A percentile compares a stretch with the other conserved stretches of the same genome.
Evolutionary conservation across 2,329 filamentous ascomycete genomes (phyloP).

Genomic region (Dothistroma septosporum): DNA sequence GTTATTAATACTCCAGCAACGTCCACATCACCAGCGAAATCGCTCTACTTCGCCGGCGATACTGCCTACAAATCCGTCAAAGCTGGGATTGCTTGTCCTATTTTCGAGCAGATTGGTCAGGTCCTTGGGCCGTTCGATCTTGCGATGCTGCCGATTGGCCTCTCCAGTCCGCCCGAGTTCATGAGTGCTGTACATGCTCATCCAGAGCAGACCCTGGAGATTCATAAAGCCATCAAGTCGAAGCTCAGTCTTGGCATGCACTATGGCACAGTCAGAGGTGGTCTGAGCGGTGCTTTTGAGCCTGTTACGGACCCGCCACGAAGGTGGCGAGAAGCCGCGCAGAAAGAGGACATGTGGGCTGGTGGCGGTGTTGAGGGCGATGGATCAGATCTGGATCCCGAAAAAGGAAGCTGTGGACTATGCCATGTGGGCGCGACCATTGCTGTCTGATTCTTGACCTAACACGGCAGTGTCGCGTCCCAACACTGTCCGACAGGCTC

Average conservation of each 20-base stretch:
- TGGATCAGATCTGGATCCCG: constrained; percentile 34
- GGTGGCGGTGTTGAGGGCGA: constrained; percentile 31
- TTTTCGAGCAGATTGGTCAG: constrained; percentile 46
- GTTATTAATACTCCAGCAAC: constrained; percentile 33
- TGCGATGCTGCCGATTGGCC: constrained; percentile 47
- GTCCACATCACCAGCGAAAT: constrained; percentile 33
- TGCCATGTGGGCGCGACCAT: constrained; percentile 49
- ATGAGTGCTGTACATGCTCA: constrained; percentile 46
- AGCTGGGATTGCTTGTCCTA: constrained; percentile 44
- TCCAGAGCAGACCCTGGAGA: constrained; percentile 46
- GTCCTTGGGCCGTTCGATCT: constrained; percentile 49
- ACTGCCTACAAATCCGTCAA: constrained; percentile 45
- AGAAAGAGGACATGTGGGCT: constrained; percentile 38
- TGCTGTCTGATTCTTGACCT: constrained; percentile 29
- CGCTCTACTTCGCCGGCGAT: constrained; percentile 48
- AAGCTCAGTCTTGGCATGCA: constrained; percentile 51
- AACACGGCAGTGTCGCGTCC: not conserved
- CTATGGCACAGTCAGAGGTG: constrained; percentile 48
- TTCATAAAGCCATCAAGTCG: constrained; percentile 46
- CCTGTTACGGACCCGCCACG: constrained; percentile 47
- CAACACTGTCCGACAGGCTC: not conserved
- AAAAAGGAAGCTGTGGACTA: constrained; percentile 34
- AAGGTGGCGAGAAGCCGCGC: constrained; percentile 44
- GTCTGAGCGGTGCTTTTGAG: constrained; percentile 45
- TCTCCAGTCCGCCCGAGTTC: constrained; percentile 44